A percentile compares a stretch with the other conserved stretches of the same genome.
Evolutionary conservation across 352 stramenopile species (phyloP).

Genomic region (Phytophthora niederhauseri): DNA sequence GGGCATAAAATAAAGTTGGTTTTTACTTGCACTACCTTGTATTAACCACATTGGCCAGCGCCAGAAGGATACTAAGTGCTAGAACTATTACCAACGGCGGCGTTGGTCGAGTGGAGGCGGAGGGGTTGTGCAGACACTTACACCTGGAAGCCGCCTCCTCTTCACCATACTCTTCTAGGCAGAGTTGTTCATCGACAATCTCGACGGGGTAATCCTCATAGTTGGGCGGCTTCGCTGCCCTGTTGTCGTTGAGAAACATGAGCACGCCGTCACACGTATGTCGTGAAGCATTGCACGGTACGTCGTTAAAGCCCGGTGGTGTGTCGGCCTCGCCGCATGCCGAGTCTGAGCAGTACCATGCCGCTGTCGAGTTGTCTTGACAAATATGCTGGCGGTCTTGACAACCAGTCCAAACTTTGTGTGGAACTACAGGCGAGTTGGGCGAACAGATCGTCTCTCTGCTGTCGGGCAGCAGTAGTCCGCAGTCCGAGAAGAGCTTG

Average conservation of each 20-base stretch:
- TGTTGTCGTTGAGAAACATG: constrained; percentile 83
- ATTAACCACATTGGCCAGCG: constrained; percentile 8
- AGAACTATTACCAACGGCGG: constrained; percentile 12
- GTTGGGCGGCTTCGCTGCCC: constrained; percentile 73
- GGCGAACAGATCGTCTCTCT: constrained; percentile 63
- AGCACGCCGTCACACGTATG: constrained; percentile 65
- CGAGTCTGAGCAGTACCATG: constrained; percentile 67
- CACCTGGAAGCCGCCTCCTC: constrained; percentile 48
- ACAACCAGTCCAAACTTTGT: constrained; percentile 64
- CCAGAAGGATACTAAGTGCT: constrained; percentile 15
- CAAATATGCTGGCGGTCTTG: constrained; percentile 63
- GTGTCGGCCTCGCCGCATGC: constrained; percentile 48
- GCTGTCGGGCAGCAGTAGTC: constrained; percentile 60
- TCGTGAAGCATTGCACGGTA: constrained; percentile 55
- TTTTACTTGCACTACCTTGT: constrained; percentile 21
- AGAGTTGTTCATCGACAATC: constrained; percentile 65
- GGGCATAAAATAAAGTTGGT: constrained; percentile 35
- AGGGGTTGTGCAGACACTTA: constrained; percentile 50
- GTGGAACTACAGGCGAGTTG: constrained; percentile 64
- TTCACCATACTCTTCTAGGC: constrained; percentile 35
- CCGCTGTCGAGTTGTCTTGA: constrained; percentile 34
- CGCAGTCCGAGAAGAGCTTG: constrained; percentile 63
- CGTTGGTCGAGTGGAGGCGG: constrained; percentile 19
- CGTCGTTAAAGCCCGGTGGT: constrained; percentile 61
- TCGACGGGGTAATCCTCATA: constrained; percentile 75